Conservation (phyloP, 306 rosid genomes). For the Astragalus glycyphyllos region DNA sequence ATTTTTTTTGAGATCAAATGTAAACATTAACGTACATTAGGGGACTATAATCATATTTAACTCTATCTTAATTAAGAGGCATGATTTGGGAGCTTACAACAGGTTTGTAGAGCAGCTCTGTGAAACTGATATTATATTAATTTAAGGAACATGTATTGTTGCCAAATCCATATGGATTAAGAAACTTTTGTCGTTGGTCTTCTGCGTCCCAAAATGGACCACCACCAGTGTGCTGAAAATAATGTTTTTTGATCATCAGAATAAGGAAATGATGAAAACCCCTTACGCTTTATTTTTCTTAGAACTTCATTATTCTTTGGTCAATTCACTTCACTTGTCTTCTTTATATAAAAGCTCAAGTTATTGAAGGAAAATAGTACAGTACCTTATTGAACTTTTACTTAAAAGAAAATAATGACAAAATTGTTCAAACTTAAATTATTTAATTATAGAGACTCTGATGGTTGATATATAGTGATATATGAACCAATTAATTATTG, state of each 20-base stretch:
- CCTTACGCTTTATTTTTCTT: background rate
- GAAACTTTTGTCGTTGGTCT: constrained; percentile 78
- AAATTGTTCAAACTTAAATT: background rate
- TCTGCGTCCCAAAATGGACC: constrained; percentile 73
- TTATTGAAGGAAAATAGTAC: background rate
- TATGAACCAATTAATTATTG: background rate
- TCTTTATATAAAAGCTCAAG: background rate
- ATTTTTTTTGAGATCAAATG: too few species aligned
- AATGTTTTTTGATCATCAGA: constrained; percentile 44
- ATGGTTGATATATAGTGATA: background rate
- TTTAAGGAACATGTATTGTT: constrained; percentile 66
- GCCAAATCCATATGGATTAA: constrained; percentile 67
- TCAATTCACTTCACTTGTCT: background rate
- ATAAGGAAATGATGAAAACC: background rate
- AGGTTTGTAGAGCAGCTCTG: constrained; percentile 50
- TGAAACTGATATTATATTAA: constrained; percentile 37
- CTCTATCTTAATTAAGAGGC: constrained; percentile 29
- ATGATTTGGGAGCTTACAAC: constrained; percentile 67
- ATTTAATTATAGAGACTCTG: background rate
- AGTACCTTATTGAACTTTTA: background rate
- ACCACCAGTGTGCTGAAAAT: constrained; percentile 69
- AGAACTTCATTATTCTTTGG: background rate
- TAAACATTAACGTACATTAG: too few species aligned
- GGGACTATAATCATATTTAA: background rate
- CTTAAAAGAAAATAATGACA: background rate